A percentile compares a stretch with the other conserved stretches of the same genome.
Conservation (phyloP, 164 flowering plant genomes). For the Stephania yunnanensis region DNA sequence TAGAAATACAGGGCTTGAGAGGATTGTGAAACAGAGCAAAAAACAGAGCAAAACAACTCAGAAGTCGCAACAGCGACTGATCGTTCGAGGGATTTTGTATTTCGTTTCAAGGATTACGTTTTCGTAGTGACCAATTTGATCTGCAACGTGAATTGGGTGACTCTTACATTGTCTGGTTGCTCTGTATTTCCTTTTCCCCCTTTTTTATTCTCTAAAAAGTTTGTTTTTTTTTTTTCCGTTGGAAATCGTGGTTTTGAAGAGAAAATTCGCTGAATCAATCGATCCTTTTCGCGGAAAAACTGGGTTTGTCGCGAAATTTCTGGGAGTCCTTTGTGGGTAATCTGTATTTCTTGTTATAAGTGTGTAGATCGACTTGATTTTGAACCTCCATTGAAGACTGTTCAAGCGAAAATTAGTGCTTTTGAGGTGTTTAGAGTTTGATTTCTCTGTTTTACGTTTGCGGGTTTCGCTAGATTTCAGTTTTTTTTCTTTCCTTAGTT, state of each 20-base stretch:
- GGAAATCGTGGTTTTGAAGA: neutral
- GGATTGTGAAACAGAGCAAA: neutral
- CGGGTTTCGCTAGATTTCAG: neutral
- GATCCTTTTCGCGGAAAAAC: neutral
- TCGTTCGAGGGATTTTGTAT: neutral
- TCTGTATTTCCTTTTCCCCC: neutral
- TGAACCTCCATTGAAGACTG: neutral
- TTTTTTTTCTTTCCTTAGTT: neutral
- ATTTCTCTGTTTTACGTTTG: no score
- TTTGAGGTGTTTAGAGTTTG: no score
- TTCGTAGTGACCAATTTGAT: neutral
- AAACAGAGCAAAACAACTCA: neutral
- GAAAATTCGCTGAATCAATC: neutral
- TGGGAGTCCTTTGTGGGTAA: neutral
- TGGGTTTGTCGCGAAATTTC: conserved; percentile 1
- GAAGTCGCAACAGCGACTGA: neutral
- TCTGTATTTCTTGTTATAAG: neutral
- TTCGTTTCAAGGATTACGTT: neutral
- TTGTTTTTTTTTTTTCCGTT: neutral
- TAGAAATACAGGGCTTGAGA: neutral
- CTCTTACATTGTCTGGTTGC: neutral
- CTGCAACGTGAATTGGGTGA: conserved; percentile 1
- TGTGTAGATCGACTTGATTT: neutral
- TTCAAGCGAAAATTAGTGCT: neutral
- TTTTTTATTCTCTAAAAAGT: neutral